Conservation (phyloP, 2,329 filamentous ascomycete genomes). For the Fusarium clavum region DNA sequence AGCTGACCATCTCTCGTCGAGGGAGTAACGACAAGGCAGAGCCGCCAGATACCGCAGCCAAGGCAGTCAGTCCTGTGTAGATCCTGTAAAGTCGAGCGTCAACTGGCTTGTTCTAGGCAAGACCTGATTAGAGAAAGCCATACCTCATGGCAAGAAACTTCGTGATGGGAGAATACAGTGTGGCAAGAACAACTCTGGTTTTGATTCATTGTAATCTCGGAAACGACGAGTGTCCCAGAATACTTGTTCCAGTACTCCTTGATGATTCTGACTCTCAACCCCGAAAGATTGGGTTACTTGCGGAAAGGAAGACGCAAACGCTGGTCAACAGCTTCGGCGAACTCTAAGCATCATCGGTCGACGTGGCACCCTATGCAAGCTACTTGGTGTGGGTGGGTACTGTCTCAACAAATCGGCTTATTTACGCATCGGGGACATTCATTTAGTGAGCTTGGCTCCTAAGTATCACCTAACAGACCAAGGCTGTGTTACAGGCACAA, state of each 20-base stretch:
- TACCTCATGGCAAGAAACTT: not conserved
- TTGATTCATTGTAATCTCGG: too few species aligned
- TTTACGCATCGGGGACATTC: not conserved
- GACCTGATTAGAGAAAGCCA: too few species aligned
- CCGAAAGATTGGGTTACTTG: not conserved
- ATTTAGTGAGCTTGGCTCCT: too few species aligned
- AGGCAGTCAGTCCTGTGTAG: not conserved
- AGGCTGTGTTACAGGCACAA: too few species aligned
- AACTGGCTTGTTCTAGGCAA: not conserved
- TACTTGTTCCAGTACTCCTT: not conserved
- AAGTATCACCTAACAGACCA: too few species aligned
- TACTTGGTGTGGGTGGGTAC: not conserved
- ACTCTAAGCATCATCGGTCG: fast-evolving
- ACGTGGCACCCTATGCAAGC: not conserved
- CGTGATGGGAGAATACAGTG: not conserved
- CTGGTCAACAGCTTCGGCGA: not conserved
- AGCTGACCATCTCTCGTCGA: not conserved
- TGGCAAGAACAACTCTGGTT: too few species aligned
- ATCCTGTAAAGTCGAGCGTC: not conserved
- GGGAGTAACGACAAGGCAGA: not conserved
- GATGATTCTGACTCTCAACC: fast-evolving
- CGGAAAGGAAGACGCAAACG: not conserved
- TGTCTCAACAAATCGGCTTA: not conserved
- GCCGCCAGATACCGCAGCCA: not conserved
- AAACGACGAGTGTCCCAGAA: not conserved